Percentiles rank a stretch among this genome's conserved stretches.
Evolutionary conservation across 352 stramenopile genomes (phyloP).

Genomic region (Aphanomyces astaci): DNA sequence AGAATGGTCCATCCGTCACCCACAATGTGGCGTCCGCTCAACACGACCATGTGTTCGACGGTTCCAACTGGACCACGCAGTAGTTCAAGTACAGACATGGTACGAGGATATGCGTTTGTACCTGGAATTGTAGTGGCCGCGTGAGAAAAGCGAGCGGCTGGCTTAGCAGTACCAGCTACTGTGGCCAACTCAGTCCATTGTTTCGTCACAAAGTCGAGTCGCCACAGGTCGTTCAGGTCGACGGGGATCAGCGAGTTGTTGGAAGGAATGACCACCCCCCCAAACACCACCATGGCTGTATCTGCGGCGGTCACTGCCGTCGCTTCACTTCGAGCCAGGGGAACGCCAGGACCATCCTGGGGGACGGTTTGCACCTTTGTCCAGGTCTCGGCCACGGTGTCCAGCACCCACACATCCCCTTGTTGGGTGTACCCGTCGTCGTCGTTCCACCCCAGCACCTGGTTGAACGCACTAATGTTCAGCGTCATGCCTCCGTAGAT

Average conservation of each 20-base stretch:
- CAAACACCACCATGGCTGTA: conserved; percentile 2
- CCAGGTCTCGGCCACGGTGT: background rate
- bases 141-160: conserved; percentile 14
- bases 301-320: background rate
- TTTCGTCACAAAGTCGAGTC: conserved; percentile 9
- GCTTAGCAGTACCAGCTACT: background rate
- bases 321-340: conserved; percentile 13
- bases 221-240: conserved; percentile 13
- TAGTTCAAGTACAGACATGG: too few species aligned
- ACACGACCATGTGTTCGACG: background rate
- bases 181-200: background rate
- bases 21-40: conserved; percentile 3
- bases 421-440: background rate
- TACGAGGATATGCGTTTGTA: too few species aligned
- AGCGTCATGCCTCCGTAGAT: conserved; percentile 18
- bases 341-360: background rate
- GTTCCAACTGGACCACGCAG: conserved; percentile 6
- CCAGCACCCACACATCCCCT: conserved; percentile 5
- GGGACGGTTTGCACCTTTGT: background rate
- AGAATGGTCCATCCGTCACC: conserved; percentile 15
- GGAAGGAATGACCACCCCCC: background rate
- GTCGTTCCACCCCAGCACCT: background rate
- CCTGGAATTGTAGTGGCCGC: background rate
- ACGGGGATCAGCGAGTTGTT: background rate
- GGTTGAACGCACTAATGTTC: background rate